Evolutionary conservation across 2,329 filamentous ascomycete genomes (phyloP).

Genomic region (Bipolaris zeicola): DNA sequence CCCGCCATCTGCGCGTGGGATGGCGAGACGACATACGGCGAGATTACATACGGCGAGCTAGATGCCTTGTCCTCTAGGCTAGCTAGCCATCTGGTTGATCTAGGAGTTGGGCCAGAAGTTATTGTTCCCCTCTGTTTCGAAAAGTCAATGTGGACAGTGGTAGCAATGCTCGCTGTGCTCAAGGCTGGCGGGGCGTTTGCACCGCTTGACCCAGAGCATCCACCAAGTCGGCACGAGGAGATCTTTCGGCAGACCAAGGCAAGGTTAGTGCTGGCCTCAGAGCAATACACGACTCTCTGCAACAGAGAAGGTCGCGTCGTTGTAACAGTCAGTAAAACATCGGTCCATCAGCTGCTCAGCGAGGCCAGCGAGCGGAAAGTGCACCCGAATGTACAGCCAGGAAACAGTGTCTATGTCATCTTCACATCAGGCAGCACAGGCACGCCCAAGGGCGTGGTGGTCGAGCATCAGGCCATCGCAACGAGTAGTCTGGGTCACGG

Average conservation of each 20-base stretch:
- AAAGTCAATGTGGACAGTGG: conserved; percentile 28
- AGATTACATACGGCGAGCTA: conserved; percentile 13
- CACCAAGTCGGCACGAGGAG: conserved; percentile 27
- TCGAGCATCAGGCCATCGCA: conserved; percentile 1
- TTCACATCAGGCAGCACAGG: conserved; percentile 83
- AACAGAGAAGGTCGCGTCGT: neutral
- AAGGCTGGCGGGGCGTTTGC: conserved; percentile 44
- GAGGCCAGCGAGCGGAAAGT: neutral
- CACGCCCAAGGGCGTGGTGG: conserved; percentile 70
- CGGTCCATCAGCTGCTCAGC: neutral
- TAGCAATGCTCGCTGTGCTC: conserved; percentile 51
- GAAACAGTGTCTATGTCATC: conserved; percentile 54
- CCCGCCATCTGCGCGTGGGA: conserved; percentile 15
- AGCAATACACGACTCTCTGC: neutral
- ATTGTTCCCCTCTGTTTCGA: conserved; percentile 35
- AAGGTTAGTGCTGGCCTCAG: neutral
- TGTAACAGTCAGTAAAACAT: neutral
- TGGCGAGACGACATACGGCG: conserved; percentile 14
- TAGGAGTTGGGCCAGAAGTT: neutral
- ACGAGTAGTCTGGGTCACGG: neutral
- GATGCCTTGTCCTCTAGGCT: neutral
- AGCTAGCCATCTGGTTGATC: neutral
- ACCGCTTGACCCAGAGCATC: neutral
- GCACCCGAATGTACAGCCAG: neutral
- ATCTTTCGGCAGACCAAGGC: conserved; percentile 28